These are phyloP conservation scores for Biscutella laevigata DNA, from an alignment of 441 rosid species.

Conservation along the genomic window DNA sequence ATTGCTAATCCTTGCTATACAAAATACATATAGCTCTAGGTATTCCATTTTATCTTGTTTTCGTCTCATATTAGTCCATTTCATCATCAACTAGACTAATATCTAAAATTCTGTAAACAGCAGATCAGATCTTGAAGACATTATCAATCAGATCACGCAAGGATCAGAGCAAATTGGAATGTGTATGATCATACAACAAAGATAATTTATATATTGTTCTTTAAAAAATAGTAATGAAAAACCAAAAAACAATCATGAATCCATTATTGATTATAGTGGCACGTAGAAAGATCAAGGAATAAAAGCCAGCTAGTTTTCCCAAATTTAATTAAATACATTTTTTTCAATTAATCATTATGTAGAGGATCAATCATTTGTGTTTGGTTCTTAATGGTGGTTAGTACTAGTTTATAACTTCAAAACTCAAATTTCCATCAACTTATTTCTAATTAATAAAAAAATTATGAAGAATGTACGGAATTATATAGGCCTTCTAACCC, in stretches of 20 bases:
- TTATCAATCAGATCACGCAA: too few species aligned
- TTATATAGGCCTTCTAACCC: conserved; percentile 1
- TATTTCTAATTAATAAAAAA: too few species aligned
- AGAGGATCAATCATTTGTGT: conserved; percentile 9
- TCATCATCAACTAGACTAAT: too few species aligned
- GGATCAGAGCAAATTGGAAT: too few species aligned
- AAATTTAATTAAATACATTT: conserved; percentile 10
- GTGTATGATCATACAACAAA: neutral
- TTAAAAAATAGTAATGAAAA: conserved; percentile 1
- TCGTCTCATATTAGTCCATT: too few species aligned
- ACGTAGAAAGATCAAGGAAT: conserved; percentile 22
- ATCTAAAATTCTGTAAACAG: too few species aligned
- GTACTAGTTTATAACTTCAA: conserved; percentile 15
- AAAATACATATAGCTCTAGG: too few species aligned
- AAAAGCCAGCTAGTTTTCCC: conserved; percentile 15
- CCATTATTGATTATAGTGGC: conserved; percentile 17
- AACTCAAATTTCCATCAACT: neutral
- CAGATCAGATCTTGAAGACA: too few species aligned
- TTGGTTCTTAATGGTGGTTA: conserved; percentile 23
- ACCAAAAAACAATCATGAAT: conserved; percentile 15
- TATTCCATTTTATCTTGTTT: too few species aligned
- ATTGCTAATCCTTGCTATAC: too few species aligned
- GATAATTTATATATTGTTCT: neutral
- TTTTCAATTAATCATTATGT: conserved; percentile 20
- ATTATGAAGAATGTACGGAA: conserved; percentile 17